Base-by-base conservation (phyloP, 768 basidiomycete species). In the Butyriboletus loyo region DNA sequence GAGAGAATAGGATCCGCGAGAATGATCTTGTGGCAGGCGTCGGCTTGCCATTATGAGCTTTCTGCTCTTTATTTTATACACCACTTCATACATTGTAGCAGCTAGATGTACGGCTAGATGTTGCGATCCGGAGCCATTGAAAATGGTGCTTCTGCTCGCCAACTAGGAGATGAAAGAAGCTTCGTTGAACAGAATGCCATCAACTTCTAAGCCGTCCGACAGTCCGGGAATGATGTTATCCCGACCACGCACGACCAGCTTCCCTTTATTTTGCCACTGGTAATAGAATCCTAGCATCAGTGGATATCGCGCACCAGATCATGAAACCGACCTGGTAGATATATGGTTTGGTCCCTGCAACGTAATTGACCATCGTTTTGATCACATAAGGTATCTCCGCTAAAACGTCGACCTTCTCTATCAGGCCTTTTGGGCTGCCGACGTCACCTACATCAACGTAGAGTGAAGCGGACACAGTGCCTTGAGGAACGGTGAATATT, bases 401-500 rank as follows among this genome's bases (percentile, higher is more conserved):
- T 9, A 99, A 80, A 3, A 98, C 85, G 63, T 99, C 94, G 25
- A 98, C 91, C 71, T 96, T 94, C 70, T 93, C 91, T 46, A 95
- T 79, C 59, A 97, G 73, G 1, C 92, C 92, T 35, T 82, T 83
- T 14, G 84, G 83, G n/a, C 72, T 67, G 49, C 73, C 69, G 25
- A 81, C 72, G 45, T 73, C 67, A 24, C 89, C 86, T 40, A 93
- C 71, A 51, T 85, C 80, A 31, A 79, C 73, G 21, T 74, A 60
- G 34, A 89, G 56, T 21, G 75, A 77, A 11, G 84, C 89, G 32
- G 81, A 72, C 34, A 90, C 67, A 3, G 68, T 66, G 14, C 86
- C 83, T 15, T 79, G 71, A 1, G 74, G 75, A 40, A 77, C 80
- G 15, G 73, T 55, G 52, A 83, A 55, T 38, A 90, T 59, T 15